Base-by-base conservation (phyloP, 345 rosid genomes). In the Hibiscus tridactylites region DNA sequence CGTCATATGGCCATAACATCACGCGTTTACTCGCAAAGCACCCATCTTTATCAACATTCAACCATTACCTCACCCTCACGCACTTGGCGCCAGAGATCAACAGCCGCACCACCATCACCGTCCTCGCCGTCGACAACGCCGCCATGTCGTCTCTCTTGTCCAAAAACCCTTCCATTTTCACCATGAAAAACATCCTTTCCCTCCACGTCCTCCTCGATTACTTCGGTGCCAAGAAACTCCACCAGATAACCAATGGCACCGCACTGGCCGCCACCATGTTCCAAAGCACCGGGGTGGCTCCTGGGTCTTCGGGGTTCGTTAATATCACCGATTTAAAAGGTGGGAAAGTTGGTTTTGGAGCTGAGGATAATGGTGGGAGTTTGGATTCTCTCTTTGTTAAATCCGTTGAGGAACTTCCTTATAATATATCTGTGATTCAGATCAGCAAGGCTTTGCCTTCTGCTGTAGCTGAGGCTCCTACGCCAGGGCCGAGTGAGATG, bases 51-150 rank as follows among this genome's bases (percentile, higher is more conserved):
- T 88, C 99, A 75, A 84, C 96, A 74, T 92, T 96, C 85, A 96
- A 83, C 89, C 96, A 87, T 74, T 84, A 84, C 88, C 90, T 96
- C 17, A 76, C 90, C 69, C 46, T 75, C 56, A 92, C 98, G 4
- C 99, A 88, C 86, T 89, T 96, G 37, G 96, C 96, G 74, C 80
- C 54, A 37, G 97, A 96, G 71, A 96, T 96, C 89, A 96, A 89
- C 85, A 71, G 84, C 65, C 82, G 84, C 65, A 88, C 87, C 57
- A 92, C 99, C 75, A 88, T 92, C 75, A 96, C 98, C 59, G 88
- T 96, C 26, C 87, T 86, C 75, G 94, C 96, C 77, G 77, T 96
- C 24, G 92, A 90, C 78, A 88, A 96, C 79, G 77, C 85, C 73
- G 98, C 86, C 81, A 96, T 96, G 97, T 67, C 83, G n/a, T 78